A percentile compares a stretch with the other conserved stretches of the same genome.
phyloP scores from a whole-genome alignment of 306 rosid genomes.

The Myrica gale region DNA sequence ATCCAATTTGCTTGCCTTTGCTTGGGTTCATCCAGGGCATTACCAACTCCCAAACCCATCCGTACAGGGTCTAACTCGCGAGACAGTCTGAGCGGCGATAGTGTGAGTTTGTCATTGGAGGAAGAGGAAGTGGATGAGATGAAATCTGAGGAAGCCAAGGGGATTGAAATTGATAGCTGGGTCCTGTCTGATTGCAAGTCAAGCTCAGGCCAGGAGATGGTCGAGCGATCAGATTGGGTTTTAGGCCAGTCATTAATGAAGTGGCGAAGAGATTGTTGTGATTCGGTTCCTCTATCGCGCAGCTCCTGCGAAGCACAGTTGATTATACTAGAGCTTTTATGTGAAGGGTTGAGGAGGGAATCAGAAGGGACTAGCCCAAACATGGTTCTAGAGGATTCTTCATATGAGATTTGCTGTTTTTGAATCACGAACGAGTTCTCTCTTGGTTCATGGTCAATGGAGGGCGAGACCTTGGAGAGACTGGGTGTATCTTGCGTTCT shows the following conservation, averaged over 20 bases:
- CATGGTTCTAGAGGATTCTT: conserved; percentile 53
- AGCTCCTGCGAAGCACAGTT: conserved; percentile 38
- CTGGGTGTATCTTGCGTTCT: conserved; percentile 48
- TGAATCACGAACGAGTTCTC: conserved; percentile 41
- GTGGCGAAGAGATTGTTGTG: conserved; percentile 63
- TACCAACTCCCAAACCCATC: conserved; percentile 60
- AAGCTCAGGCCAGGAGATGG: conserved; percentile 49
- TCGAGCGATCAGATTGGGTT: conserved; percentile 34
- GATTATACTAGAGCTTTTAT: conserved; percentile 39
- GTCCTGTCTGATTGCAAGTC: conserved; percentile 58
- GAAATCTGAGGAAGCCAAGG: conserved; percentile 50
- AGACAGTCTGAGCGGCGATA: conserved; percentile 66
- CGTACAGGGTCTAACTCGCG: conserved; percentile 56
- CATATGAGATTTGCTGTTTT: conserved; percentile 49
- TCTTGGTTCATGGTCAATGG: conserved; percentile 49
- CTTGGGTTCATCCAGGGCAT: conserved; percentile 31
- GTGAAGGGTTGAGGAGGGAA: conserved; percentile 68
- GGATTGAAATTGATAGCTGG: conserved; percentile 73
- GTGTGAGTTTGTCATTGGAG: conserved; percentile 47
- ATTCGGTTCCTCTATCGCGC: conserved; percentile 26
- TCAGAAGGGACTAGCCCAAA: conserved; percentile 68
- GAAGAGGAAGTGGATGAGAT: conserved; percentile 54
- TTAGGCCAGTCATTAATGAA: conserved; percentile 76
- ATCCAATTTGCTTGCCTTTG: conserved; percentile 65
- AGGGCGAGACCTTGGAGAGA: conserved; percentile 57